phyloP scores from a whole-genome alignment of 768 basidiomycete species.

The Lactarius tabidus region DNA sequence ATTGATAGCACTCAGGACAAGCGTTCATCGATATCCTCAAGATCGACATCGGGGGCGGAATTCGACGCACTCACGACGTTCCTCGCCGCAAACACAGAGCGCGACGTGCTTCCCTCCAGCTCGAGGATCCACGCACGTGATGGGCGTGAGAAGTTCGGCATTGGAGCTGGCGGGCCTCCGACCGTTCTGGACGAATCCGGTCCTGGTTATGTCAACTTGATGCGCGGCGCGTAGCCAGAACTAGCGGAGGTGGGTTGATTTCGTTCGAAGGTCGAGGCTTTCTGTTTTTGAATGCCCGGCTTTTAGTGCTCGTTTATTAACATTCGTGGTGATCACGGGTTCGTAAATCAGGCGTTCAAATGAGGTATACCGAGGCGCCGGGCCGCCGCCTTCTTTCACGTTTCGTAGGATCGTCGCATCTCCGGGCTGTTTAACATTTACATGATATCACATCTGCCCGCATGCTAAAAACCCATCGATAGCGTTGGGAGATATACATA shows the following conservation, averaged over 20 bases:
- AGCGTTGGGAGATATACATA: not conserved
- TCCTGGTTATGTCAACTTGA: slow-evolving; percentile 44
- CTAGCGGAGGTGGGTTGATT: slow-evolving; percentile 40
- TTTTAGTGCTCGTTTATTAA: slow-evolving; percentile 36
- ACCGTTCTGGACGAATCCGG: slow-evolving; percentile 65
- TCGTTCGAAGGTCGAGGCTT: not conserved
- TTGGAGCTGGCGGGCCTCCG: slow-evolving; percentile 63
- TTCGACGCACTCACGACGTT: slow-evolving; percentile 53
- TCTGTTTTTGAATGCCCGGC: not conserved
- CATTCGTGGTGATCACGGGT: slow-evolving; percentile 5
- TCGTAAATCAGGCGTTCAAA: not conserved
- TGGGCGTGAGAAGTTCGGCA: slow-evolving; percentile 39
- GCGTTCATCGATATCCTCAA: slow-evolving; percentile 66
- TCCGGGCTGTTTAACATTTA: not conserved
- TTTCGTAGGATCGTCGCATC: not conserved
- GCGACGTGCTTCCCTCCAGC: slow-evolving; percentile 50
- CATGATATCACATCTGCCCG: not conserved
- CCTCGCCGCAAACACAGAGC: slow-evolving; percentile 34
- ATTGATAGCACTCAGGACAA: slow-evolving; percentile 41
- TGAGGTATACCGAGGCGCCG: not conserved
- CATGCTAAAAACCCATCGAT: not conserved
- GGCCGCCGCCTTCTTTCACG: not conserved
- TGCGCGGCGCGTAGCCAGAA: slow-evolving; percentile 36
- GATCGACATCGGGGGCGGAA: slow-evolving; percentile 65
- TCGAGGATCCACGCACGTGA: slow-evolving; percentile 54